Percentiles rank a stretch among this genome's conserved stretches.
Evolutionary conservation across 2,329 filamentous ascomycete genomes (phyloP).

Genomic region (Phialophora macrospora): DNA sequence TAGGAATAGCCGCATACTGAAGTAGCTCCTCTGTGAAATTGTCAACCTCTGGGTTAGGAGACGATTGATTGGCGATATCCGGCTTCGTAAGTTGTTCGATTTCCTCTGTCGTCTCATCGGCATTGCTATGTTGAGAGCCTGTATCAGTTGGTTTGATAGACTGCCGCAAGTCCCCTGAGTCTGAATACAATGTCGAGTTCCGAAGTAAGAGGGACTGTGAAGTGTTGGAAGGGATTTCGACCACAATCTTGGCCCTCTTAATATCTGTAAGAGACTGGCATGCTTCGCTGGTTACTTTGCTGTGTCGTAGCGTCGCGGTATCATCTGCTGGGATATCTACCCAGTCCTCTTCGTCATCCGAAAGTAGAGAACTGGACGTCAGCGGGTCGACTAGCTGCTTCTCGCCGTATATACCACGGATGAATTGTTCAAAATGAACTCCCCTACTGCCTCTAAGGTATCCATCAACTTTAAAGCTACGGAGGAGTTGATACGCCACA

Average conservation of each 20-base stretch:
- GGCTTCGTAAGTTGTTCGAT: neutral
- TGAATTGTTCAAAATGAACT: conserved; percentile 12
- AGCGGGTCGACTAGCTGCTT: neutral
- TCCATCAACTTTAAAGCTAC: conserved; percentile 12
- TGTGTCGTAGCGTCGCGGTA: neutral
- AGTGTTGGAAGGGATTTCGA: neutral
- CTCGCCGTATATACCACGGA: conserved; percentile 13
- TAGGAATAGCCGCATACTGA: neutral
- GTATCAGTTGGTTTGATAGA: neutral
- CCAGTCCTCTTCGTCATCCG: neutral
- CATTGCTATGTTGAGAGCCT: neutral
- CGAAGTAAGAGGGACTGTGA: neutral
- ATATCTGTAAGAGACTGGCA: neutral
- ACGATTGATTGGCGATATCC: neutral
- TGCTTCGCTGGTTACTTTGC: neutral
- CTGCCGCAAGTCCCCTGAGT: neutral
- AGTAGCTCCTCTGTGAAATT: neutral
- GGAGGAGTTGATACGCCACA: conserved; percentile 19
- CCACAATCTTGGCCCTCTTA: neutral
- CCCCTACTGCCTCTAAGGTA: neutral
- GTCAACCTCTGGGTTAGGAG: neutral
- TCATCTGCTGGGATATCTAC: neutral
- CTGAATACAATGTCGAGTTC: neutral
- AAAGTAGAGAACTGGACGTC: neutral
- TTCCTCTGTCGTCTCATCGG: neutral